These are phyloP conservation scores for Thalassiosira livingstoniorum DNA, from an alignment of 352 stramenopile genomes.

Conservation along the genomic window DNA sequence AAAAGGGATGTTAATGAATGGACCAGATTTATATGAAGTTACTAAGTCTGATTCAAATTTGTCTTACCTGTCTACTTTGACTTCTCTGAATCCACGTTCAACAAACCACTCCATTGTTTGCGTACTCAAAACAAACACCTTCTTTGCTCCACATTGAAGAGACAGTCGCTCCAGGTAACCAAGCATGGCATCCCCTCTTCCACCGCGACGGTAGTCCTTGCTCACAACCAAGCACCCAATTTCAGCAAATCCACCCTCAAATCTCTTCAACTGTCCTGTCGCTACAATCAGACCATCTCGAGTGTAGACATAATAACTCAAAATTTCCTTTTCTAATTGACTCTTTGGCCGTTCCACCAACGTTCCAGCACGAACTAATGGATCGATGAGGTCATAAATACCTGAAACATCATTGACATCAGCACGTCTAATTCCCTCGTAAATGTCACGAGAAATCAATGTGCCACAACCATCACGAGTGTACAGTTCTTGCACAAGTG, in stretches of 20 bases:
- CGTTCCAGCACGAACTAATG: conserved; percentile 78
- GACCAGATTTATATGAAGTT: too few relatives aligned
- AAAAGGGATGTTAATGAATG: neutral
- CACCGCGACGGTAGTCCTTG: conserved; percentile 73
- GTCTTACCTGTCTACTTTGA: conserved; percentile 52
- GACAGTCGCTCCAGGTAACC: conserved; percentile 84
- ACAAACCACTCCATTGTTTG: conserved; percentile 98
- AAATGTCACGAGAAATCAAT: conserved; percentile 97
- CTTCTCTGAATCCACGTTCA: conserved; percentile 94
- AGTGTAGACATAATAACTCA: conserved; percentile 85
- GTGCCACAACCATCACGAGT: conserved; percentile 96
- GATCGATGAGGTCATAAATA: conserved; percentile 85
- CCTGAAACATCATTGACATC: conserved; percentile 90
- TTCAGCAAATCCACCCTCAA: conserved; percentile 84
- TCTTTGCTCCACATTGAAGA: conserved; percentile 80
- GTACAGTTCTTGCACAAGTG: conserved; percentile 97
- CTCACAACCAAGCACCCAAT: conserved; percentile 86
- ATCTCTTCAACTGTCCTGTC: conserved; percentile 82
- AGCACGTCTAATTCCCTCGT: conserved; percentile 94
- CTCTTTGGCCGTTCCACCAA: conserved; percentile 80
- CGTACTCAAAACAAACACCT: conserved; percentile 97
- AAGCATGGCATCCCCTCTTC: conserved; percentile 85
- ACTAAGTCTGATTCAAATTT: too few relatives aligned
- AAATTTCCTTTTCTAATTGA: conserved; percentile 79
- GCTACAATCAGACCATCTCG: conserved; percentile 83